phyloP scores from a whole-genome alignment of 139 green algal genomes.

The Edaphochlamys debaryana region DNA sequence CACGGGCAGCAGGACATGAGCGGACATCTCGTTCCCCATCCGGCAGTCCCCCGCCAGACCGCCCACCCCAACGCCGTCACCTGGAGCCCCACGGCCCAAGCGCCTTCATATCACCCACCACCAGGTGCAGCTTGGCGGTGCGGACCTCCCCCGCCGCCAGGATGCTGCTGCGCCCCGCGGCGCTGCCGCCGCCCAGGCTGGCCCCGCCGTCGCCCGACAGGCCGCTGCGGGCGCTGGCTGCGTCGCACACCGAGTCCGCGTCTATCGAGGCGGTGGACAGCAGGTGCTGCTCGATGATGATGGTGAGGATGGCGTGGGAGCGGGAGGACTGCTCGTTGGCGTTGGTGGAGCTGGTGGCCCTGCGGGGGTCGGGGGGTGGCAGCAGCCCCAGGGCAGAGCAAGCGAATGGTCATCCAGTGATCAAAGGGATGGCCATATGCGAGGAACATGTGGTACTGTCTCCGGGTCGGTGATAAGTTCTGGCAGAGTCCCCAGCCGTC shows the following conservation, averaged over 20 bases:
- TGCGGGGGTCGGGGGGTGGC: not conserved
- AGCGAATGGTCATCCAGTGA: too few species aligned
- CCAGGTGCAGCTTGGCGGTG: constrained; percentile 60
- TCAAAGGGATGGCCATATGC: too few species aligned
- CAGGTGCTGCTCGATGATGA: constrained; percentile 57
- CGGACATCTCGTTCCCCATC: too few species aligned
- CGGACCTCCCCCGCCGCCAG: not conserved
- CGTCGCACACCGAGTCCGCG: not conserved
- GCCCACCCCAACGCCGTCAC: too few species aligned
- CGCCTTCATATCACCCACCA: constrained; percentile 26
- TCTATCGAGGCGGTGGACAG: not conserved
- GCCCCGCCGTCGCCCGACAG: not conserved
- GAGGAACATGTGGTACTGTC: too few species aligned
- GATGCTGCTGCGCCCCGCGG: not conserved
- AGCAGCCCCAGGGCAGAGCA: too few species aligned
- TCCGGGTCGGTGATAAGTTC: too few species aligned
- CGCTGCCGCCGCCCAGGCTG: not conserved
- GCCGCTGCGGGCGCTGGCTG: not conserved
- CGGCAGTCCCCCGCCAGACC: too few species aligned
- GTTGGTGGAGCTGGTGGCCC: constrained; percentile 53
- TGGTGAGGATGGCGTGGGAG: constrained; percentile 71
- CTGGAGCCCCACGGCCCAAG: too few species aligned
- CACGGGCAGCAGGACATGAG: too few species aligned
- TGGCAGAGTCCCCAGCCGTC: too few species aligned
- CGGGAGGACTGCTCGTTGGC: constrained; percentile 69